phyloP scores from a whole-genome alignment of 2,329 filamentous ascomycete genomes.

The Ophiostoma perfectum region DNA sequence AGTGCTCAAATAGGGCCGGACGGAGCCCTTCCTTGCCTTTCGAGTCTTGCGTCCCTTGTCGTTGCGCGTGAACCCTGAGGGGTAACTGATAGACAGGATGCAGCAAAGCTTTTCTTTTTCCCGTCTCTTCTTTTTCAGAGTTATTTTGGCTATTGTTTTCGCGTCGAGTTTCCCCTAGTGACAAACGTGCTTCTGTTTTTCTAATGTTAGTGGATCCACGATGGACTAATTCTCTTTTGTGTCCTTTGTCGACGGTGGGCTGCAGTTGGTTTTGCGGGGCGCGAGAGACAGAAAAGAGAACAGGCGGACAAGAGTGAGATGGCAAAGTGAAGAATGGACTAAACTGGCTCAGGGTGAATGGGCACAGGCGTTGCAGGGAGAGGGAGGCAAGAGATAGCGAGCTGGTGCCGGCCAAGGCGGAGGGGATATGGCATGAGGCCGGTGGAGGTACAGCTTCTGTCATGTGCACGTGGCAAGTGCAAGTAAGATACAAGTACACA shows the following conservation, averaged over 20 bases:
- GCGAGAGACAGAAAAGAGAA: neutral
- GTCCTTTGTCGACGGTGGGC: neutral
- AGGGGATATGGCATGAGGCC: neutral
- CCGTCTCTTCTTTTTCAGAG: neutral
- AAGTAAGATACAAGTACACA: neutral
- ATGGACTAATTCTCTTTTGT: conserved; percentile 18
- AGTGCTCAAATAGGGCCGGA: neutral
- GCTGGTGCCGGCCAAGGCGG: neutral
- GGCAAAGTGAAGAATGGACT: neutral
- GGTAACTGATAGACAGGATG: neutral
- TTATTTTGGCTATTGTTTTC: neutral
- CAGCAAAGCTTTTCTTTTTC: neutral
- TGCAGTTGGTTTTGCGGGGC: conserved; percentile 10
- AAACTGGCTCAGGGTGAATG: neutral
- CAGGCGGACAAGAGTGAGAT: neutral
- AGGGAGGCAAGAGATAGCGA: neutral
- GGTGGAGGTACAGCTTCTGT: neutral
- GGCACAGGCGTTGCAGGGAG: neutral
- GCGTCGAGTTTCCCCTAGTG: conserved; percentile 14
- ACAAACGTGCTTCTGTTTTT: conserved; percentile 23
- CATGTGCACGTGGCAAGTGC: neutral
- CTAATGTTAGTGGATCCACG: conserved; percentile 31
- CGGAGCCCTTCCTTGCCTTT: neutral
- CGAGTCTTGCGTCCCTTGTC: neutral
- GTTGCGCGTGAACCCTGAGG: conserved; percentile 6